These are phyloP conservation scores for Ganoderma multipileum DNA, from an alignment of 1,284 basidiomycete species.

Conservation along the genomic window DNA sequence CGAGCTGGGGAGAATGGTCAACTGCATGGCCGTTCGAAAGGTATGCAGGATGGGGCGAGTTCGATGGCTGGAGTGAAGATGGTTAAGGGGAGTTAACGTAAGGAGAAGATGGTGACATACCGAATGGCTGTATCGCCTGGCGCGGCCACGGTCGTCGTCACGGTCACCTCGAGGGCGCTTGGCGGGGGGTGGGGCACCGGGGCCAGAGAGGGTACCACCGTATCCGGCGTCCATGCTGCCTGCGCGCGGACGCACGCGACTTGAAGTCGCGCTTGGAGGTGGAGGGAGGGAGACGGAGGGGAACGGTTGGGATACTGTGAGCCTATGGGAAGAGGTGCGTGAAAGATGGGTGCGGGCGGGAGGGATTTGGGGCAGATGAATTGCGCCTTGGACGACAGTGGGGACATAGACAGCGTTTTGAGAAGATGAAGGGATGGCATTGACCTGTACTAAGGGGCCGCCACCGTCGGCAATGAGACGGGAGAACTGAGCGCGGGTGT, in stretches of 20 bases:
- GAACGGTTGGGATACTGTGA: constrained; percentile 35
- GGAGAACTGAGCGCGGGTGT: constrained; percentile 57
- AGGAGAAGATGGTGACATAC: constrained; percentile 32
- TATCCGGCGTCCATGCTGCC: constrained; percentile 48
- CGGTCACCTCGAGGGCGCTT: constrained; percentile 52
- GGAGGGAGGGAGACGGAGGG: constrained; percentile 39
- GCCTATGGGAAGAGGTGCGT: constrained; percentile 25
- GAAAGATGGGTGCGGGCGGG: constrained; percentile 32
- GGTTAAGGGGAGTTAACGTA: not conserved
- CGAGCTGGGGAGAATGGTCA: constrained; percentile 32
- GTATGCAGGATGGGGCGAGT: constrained; percentile 32
- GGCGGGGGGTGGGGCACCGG: constrained; percentile 48
- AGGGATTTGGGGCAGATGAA: constrained; percentile 18
- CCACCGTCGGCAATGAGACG: constrained; percentile 54
- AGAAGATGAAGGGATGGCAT: constrained; percentile 16
- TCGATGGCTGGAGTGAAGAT: constrained; percentile 31
- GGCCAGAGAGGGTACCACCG: constrained; percentile 32
- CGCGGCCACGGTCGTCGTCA: constrained; percentile 31
- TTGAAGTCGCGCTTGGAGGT: constrained; percentile 35
- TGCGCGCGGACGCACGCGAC: constrained; percentile 49
- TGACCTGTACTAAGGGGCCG: constrained; percentile 46
- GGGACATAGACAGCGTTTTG: constrained; percentile 26
- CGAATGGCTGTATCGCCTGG: constrained; percentile 32
- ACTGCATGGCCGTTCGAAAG: constrained; percentile 31
- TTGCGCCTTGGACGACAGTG: constrained; percentile 23